Evolutionary conservation across 164 flowering plant species (phyloP).

Genomic region (Umbellularia californica): DNA sequence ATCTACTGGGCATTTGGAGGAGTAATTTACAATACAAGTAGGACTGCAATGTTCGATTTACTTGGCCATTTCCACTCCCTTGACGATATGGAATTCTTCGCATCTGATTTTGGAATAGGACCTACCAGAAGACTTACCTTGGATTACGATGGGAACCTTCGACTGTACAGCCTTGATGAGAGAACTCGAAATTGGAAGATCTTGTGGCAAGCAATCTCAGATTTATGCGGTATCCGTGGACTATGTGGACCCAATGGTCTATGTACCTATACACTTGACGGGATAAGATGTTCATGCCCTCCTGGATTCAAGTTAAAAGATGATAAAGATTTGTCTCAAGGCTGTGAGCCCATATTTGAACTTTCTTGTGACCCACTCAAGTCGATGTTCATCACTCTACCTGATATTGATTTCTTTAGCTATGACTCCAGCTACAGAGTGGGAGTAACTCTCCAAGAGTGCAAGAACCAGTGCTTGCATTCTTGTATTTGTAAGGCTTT

Average conservation of each 20-base stretch:
- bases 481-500: conserved; percentile 11
- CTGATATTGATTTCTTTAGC: conserved; percentile 11
- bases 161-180: conserved; percentile 8
- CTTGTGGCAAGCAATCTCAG: conserved; percentile 5
- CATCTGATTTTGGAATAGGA: no score
- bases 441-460: not conserved
- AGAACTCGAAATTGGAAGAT: conserved; percentile 8
- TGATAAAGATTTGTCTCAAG: conserved; percentile 21
- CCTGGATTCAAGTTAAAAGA: not conserved
- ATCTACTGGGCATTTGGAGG: no score
- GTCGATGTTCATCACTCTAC: conserved; percentile 8
- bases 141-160: conserved; percentile 18
- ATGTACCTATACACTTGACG: not conserved
- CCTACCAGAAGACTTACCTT: conserved; percentile 13
- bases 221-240: not conserved
- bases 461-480: conserved; percentile 5
- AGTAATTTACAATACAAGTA: no score
- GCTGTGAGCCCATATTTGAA: conserved; percentile 20
- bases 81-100: no score
- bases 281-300: no score
- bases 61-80: no score
- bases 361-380: not conserved
- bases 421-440: not conserved
- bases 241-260: not conserved
- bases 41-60: not conserved